Evolutionary conservation across 2,329 filamentous ascomycete species (phyloP).

Genomic region (Beauveria sp.): DNA sequence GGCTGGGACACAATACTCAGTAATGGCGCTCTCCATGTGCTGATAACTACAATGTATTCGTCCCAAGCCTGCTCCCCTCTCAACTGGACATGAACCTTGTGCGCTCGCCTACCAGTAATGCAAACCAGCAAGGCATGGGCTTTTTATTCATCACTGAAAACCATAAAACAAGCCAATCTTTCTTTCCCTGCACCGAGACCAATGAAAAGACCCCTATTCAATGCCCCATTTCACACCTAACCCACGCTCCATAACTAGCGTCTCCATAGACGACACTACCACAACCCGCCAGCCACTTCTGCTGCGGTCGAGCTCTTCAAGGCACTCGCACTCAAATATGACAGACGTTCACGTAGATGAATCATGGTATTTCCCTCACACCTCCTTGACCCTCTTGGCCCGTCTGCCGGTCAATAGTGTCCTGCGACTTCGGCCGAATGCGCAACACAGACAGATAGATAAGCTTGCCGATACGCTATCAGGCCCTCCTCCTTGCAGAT

Average conservation of each 20-base stretch:
- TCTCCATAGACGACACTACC: not conserved
- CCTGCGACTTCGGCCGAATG: not conserved
- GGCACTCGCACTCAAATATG: too few species aligned
- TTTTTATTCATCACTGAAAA: not conserved
- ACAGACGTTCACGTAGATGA: not conserved
- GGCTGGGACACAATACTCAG: too few species aligned
- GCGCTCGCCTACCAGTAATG: too few species aligned
- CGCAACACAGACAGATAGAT: not conserved
- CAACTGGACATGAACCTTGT: too few species aligned
- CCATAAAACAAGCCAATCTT: not conserved
- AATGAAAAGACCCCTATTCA: constrained; percentile 1
- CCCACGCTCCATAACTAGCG: constrained; percentile 3
- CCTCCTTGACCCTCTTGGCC: not conserved
- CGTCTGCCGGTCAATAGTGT: not conserved
- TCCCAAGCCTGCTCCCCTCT: too few species aligned
- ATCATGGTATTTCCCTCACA: constrained; percentile 4
- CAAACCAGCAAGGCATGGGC: not conserved
- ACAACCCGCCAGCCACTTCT: not conserved
- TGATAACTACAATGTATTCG: too few species aligned
- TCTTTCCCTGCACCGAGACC: not conserved
- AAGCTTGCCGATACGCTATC: constrained; percentile 2
- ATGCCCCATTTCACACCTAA: not conserved
- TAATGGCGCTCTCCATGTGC: too few species aligned
- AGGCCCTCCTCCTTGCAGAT: not conserved
- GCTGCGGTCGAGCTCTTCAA: not conserved